Base-by-base conservation (phyloP, 2,329 filamentous ascomycete species). In the Cladosporium sp. region DNA sequence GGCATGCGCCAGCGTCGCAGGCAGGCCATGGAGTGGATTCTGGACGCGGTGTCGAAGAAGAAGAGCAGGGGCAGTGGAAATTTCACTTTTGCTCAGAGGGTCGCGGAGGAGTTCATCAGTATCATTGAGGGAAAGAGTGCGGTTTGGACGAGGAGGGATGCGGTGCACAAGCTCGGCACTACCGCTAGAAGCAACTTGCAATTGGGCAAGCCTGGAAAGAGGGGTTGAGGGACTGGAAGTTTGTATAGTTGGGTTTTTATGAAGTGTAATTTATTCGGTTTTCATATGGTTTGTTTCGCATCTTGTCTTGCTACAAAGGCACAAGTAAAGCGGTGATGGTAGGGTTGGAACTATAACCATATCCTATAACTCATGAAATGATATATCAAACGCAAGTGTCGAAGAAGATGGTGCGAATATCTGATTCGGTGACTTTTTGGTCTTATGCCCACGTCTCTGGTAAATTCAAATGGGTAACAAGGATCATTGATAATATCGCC, bases 41-140 rank as follows among this genome's bases (percentile, higher is more conserved):
- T 97, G 52, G 85, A 89, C 56, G 80, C 83, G n/a, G 88, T 89
- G 34, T 81, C 82, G 56, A 93, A 90, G 77, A 85, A 86, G 72
- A 82, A 80, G 56, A 86, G 84, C 57, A 78, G 78, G 59, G 86
- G 85, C 17, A 87, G 82, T 62, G 88, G 88, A 7, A 80, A 80
- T 52, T 79, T 79, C 56, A 83, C 84, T 68, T 86, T 95, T 64
- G 85, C 89, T 9, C 78, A 85, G 61, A 79, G 88, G 50, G 80
- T 97, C 55, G 90, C 89, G 1, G 85, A 92, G 65, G 92, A 96
- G 78, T 75, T 97, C 54, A 79, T 97, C 49, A 80, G 86, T 30
- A 87, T 97, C 20, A 84, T 95, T 8, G 91, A 97, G 76, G 93
- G 93, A 27, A 81, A 81, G 62, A 95, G 89, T 58, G 67, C 71